A percentile compares a stretch with the other conserved stretches of the same genome.
Conservation (phyloP, 1,139 yeast species). For the Saccharomyces hybrid region DNA sequence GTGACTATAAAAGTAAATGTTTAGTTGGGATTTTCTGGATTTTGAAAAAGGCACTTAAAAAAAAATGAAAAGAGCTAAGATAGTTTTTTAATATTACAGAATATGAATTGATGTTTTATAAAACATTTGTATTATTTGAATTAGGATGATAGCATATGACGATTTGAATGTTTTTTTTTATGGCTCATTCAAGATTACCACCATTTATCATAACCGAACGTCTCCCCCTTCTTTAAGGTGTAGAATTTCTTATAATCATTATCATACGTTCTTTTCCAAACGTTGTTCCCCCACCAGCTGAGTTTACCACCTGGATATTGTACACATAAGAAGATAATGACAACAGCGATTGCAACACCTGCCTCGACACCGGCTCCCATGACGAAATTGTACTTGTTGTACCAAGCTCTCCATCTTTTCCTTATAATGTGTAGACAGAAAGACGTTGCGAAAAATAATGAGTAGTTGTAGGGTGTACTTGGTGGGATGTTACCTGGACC, state of each 20-base stretch:
- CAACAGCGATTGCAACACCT: constrained; percentile 49
- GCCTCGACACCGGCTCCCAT: constrained; percentile 51
- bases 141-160: not conserved
- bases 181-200: constrained; percentile 19
- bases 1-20: not conserved
- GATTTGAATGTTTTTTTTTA: not conserved
- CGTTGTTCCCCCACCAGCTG: constrained; percentile 48
- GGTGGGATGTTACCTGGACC: constrained; percentile 39
- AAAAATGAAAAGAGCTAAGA: not conserved
- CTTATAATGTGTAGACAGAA: constrained; percentile 31
- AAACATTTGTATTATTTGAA: not conserved
- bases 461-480: constrained; percentile 44
- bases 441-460: constrained; percentile 42
- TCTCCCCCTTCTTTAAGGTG: constrained; percentile 32
- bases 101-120: not conserved
- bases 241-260: constrained; percentile 29
- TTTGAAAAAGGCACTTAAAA: too few relatives aligned
- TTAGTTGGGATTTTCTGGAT: not conserved
- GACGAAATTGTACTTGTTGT: constrained; percentile 38
- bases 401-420: constrained; percentile 33
- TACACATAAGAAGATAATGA: constrained; percentile 43
- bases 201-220: constrained; percentile 39
- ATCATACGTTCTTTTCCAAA: constrained; percentile 34
- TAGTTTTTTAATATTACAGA: not conserved
- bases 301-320: constrained; percentile 40